phyloP scores from a whole-genome alignment of 176 grass and related monocot genomes.

The Phoenix roebelenii region DNA sequence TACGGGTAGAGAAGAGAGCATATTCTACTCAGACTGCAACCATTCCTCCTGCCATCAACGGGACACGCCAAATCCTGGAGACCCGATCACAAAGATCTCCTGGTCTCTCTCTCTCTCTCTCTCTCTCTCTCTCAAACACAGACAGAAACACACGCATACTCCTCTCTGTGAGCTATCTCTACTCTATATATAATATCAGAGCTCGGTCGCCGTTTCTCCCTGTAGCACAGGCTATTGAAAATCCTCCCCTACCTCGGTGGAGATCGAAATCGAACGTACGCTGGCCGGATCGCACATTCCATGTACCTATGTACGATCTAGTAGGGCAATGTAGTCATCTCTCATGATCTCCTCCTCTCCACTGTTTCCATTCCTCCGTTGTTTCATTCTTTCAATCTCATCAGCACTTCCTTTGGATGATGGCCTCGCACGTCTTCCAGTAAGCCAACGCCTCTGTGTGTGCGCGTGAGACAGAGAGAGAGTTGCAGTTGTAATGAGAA shows the following conservation, averaged over 20 bases:
- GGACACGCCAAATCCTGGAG: constrained; percentile 23
- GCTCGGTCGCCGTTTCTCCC: background rate
- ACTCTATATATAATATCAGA: too few relatives aligned
- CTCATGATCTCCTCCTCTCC: background rate
- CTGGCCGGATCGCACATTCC: background rate
- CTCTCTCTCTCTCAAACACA: too few relatives aligned
- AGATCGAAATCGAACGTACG: constrained; percentile 29
- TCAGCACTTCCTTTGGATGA: background rate
- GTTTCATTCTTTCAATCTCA: background rate
- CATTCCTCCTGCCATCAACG: too few relatives aligned
- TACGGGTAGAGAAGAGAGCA: too few relatives aligned
- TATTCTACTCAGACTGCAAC: too few relatives aligned
- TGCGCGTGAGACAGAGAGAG: too few relatives aligned
- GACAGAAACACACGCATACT: too few relatives aligned
- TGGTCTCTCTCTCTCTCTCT: background rate
- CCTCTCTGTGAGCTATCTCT: background rate
- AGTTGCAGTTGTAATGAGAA: too few relatives aligned
- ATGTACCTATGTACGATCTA: too few relatives aligned
- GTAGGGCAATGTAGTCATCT: constrained; percentile 3
- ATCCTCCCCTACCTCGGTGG: constrained; percentile 23
- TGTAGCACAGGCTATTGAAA: constrained; percentile 15
- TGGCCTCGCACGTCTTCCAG: too few relatives aligned
- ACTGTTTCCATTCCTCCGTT: background rate
- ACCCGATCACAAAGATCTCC: constrained; percentile 13
- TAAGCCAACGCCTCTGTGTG: too few relatives aligned